Base-by-base conservation (phyloP, 2,329 filamentous ascomycete genomes). In the Sordariomycetes sp. region DNA sequence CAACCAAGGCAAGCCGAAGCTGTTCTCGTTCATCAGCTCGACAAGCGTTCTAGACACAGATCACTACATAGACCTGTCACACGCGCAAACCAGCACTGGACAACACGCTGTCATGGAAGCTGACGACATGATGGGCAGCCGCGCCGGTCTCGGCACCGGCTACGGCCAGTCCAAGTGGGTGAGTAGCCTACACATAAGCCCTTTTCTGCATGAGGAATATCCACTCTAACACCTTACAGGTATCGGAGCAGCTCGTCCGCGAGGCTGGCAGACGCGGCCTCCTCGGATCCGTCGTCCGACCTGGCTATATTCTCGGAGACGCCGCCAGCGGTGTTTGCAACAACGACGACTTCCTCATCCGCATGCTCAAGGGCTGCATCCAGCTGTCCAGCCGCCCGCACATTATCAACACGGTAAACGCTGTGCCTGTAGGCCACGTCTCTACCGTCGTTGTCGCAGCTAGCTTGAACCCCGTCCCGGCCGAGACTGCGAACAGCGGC, bases 91-190 rank as follows among this genome's bases (percentile, higher is more conserved):
- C 21, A 66, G 66, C 9, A 70, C 70, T 21, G 82, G 82, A 8
- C 75, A 74, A 7, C 66, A 64, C 15, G 75, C 75, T 10, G 71
- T 94, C 12, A 65, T 70, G 15, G 90, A 95, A 55, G 68, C 68
- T 0, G 88, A 95, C 51, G 79, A 90, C 43, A 68, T 95, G 41
- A 65, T 75, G 44, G 86, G 87, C 34, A 88, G 84, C 48, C 70
- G 77, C 25, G 77, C 66, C 34, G 85, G 85, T 21, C 75, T 95
- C 2, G 78, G 77, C 25, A 94, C 85, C 1, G 88, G 90, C 5
- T 95, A 95, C 48, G 88, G 90, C 3, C 88, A 95, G 56, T 78
- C 75, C 43, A 95, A 96, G 62, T 95, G 87, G 87, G 83, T 75
- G 6, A 71, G 73, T 30, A 21, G 7, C n/a, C n/a, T n/a, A n/a